Evolutionary conservation across 2,329 filamentous ascomycete genomes (phyloP).

Genomic region (Pseudogymnoascus sp.): DNA sequence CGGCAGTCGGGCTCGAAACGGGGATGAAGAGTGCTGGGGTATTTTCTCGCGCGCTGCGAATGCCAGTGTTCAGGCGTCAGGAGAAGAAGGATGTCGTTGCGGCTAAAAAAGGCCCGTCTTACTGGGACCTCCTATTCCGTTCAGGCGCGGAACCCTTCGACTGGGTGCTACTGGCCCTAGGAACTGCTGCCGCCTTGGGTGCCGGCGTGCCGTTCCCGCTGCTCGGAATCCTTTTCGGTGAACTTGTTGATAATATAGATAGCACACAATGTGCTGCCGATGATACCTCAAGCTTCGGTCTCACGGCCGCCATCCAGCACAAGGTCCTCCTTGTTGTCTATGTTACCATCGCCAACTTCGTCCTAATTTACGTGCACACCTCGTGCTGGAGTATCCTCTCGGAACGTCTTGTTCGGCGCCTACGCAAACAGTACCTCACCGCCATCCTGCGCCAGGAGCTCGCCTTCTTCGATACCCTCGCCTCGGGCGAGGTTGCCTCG

Average conservation of each 20-base stretch:
- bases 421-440: slow-evolving; percentile 38
- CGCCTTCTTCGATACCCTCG: slow-evolving; percentile 46
- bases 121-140: not conserved
- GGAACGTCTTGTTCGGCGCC: slow-evolving; percentile 39
- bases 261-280: slow-evolving; percentile 3
- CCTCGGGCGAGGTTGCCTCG: slow-evolving; percentile 43
- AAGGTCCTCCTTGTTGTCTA: slow-evolving; percentile 55
- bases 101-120: slow-evolving; percentile 3
- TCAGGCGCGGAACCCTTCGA: slow-evolving; percentile 19
- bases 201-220: slow-evolving; percentile 55
- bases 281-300: slow-evolving; percentile 26
- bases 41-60: not conserved
- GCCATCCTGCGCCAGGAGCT: slow-evolving; percentile 43
- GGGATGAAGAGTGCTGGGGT: not conserved
- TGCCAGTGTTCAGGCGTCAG: not conserved
- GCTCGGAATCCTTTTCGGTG: slow-evolving; percentile 55
- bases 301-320: slow-evolving; percentile 36
- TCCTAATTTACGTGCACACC: slow-evolving; percentile 41
- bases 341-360: slow-evolving; percentile 46
- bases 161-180: slow-evolving; percentile 30
- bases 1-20: not conserved
- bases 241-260: slow-evolving; percentile 51
- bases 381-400: slow-evolving; percentile 42
- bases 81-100: not conserved
- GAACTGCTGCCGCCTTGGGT: slow-evolving; percentile 40